Evolutionary conservation across 2,329 filamentous ascomycete genomes (phyloP), one percentile per base, ranked within the genome.

Genomic region (Diaporthe australafricana): DNA sequence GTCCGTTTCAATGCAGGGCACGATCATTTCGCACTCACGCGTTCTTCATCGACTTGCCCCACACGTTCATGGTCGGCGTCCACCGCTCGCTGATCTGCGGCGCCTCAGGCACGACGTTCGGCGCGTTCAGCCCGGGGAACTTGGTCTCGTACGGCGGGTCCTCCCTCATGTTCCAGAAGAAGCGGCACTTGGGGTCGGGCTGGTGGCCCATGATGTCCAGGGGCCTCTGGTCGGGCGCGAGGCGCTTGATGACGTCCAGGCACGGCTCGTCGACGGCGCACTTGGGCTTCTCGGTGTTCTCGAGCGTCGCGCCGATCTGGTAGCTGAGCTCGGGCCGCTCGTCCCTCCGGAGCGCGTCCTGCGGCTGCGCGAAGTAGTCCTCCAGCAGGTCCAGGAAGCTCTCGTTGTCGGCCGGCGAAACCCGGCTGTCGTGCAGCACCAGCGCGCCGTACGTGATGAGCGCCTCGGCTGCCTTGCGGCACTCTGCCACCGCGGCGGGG

Each of bases 201-300:
- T 83, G 77, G 77, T 90, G 88, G 8, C 79, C 87, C n/a, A 80
- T 75, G 74, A 91, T 87, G 76, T 91, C 89, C 11, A 90, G 83
- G 3, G 89, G 89, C 48, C 89, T 81, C 82, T 91, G 87, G 1
- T 81, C 81, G 1, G 87, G 88, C 2, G 83, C 84, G 30, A 91
- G 84, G 5, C 88, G 84, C 75, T 82, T 75, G 75, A 91, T 90
- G 53, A 91, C 85, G 73, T 85, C 82, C 42, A 90, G 84, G 75
- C 89, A 91, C 38, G 88, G 87, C 82, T 87, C 88, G 79, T 90
- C 87, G 74, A 89, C 88, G 72, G 89, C 89, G 79, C 89, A 91
- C 80, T 89, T 90, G 69, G 89, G 89, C 82, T 87, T 89, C 82
- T 91, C 89, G 1, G 89, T 91, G 80, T 90, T 88, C 76, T 90